Percentiles rank a stretch among this genome's conserved stretches.
Conservation (phyloP, 306 rosid species). For the Prinsepia uniflora region DNA sequence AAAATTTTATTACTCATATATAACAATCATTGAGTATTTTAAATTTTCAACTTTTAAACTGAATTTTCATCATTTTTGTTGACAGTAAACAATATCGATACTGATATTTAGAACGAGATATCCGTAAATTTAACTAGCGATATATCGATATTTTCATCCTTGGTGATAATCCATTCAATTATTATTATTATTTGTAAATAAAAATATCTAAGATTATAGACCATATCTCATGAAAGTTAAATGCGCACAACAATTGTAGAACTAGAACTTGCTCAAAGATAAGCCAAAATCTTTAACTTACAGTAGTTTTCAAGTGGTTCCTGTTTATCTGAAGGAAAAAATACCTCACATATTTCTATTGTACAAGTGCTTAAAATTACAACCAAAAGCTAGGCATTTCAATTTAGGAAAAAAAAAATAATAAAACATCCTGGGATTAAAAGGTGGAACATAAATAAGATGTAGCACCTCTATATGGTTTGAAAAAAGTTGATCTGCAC, state of each 20-base stretch:
- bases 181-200: no score
- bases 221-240: not conserved
- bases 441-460: not conserved
- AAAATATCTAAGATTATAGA: no score
- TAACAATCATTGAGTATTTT: no score
- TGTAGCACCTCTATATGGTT: conserved; percentile 1
- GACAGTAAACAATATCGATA: no score
- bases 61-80: no score
- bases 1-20: no score
- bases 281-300: not conserved
- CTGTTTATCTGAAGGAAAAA: not conserved
- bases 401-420: not conserved
- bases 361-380: not conserved
- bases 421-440: not conserved
- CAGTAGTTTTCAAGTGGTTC: no score
- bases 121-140: no score
- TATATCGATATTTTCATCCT: no score
- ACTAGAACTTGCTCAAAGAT: not conserved
- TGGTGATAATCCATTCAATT: no score
- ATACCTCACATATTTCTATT: not conserved
- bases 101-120: no score
- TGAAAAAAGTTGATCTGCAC: conserved; percentile 8
- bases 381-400: not conserved
- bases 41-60: no score
- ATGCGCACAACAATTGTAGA: not conserved